These are phyloP conservation scores for Aureobasidium zeae DNA, from an alignment of 2,329 filamentous ascomycete genomes.

Conservation along the genomic window DNA sequence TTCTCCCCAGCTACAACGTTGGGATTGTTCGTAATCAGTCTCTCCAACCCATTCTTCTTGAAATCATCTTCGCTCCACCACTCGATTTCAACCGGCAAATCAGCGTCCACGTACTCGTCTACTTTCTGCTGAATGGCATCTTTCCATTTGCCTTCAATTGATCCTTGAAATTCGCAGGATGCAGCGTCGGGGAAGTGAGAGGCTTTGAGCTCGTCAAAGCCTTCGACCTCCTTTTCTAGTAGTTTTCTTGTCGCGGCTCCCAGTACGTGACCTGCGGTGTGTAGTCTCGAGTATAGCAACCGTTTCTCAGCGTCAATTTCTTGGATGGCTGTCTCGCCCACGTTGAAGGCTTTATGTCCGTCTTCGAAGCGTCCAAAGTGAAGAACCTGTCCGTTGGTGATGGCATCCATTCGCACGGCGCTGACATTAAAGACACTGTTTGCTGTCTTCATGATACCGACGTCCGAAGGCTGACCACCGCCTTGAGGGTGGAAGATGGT, in stretches of 20 bases:
- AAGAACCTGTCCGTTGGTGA: conserved; percentile 15
- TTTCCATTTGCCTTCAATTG: conserved; percentile 56
- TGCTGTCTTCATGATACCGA: conserved; percentile 15
- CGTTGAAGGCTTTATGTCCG: conserved; percentile 3
- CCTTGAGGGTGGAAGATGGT: conserved; percentile 21
- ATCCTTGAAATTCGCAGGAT: conserved; percentile 57
- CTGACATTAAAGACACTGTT: conserved; percentile 16
- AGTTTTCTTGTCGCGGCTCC: conserved; percentile 45
- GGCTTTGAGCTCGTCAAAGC: conserved; percentile 60
- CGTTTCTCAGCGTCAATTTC: conserved; percentile 53
- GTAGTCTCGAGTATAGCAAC: conserved; percentile 55
- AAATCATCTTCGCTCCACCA: conserved; percentile 62
- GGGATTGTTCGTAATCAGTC: conserved; percentile 39
- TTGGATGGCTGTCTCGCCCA: conserved; percentile 39
- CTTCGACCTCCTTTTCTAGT: conserved; percentile 33
- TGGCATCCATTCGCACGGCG: conserved; percentile 17
- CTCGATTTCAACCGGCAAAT: conserved; percentile 52
- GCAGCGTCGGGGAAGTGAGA: conserved; percentile 61
- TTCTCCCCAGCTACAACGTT: conserved; percentile 35
- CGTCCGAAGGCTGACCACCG: conserved; percentile 20
- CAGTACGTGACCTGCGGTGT: conserved; percentile 66
- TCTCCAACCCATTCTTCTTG: conserved; percentile 42
- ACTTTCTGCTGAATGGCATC: conserved; percentile 52
- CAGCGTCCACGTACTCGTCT: conserved; percentile 48
- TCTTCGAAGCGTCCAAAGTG: conserved; percentile 19